phyloP scores from a whole-genome alignment of 2,329 filamentous ascomycete species.

The Dendryphion nanum region DNA sequence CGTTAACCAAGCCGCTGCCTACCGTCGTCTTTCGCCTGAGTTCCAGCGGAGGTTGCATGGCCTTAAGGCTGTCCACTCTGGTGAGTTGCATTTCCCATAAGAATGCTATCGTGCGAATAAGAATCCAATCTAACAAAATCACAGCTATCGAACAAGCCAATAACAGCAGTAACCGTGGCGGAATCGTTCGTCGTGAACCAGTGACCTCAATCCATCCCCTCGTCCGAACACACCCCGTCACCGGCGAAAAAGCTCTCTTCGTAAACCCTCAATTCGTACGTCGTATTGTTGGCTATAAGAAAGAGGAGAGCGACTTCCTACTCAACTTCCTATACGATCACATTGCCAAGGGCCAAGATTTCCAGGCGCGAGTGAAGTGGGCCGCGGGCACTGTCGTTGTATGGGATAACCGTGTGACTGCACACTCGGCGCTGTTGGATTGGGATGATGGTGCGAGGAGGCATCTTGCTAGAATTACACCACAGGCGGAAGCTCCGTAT shows the following conservation, averaged over 20 bases:
- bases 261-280: constrained; percentile 85
- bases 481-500: constrained; percentile 74
- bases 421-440: constrained; percentile 76
- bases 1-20: constrained; percentile 75
- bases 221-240: constrained; percentile 74
- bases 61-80: constrained; percentile 77
- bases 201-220: constrained; percentile 74
- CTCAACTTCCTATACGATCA: constrained; percentile 78
- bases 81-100: constrained; percentile 40
- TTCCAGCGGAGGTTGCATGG: constrained; percentile 81
- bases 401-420: constrained; percentile 81
- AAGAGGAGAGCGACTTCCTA: constrained; percentile 77
- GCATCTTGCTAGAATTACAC: constrained; percentile 78
- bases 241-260: constrained; percentile 79
- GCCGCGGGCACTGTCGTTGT: constrained; percentile 76
- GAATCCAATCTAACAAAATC: neutral
- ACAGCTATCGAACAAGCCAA: constrained; percentile 70
- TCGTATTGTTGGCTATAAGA: constrained; percentile 77
- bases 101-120: constrained; percentile 4
- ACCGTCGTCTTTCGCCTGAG: constrained; percentile 72
- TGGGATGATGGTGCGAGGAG: constrained; percentile 77
- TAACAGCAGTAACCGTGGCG: constrained; percentile 63
- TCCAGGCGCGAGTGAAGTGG: constrained; percentile 76
- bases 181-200: constrained; percentile 73
- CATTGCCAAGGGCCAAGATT: constrained; percentile 68